A percentile compares a stretch with the other conserved stretches of the same genome.
Evolutionary conservation across 768 basidiomycete species (phyloP).

Genomic region (Phylloporus sp.): DNA sequence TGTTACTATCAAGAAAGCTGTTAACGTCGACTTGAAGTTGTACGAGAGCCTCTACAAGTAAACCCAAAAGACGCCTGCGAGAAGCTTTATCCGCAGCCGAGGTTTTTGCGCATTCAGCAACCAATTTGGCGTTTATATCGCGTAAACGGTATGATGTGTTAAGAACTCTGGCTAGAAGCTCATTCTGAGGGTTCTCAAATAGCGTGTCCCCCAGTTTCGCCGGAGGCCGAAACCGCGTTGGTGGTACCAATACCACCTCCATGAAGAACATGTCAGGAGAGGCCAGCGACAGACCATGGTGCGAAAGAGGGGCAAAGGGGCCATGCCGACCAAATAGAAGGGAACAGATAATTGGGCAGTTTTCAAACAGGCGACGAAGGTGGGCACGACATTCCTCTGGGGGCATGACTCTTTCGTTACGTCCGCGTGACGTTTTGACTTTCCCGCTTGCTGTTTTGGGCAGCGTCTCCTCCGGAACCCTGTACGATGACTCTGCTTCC

Average conservation of each 20-base stretch:
- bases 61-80: slow-evolving; percentile 55
- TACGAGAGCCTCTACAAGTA: slow-evolving; percentile 75
- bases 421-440: slow-evolving; percentile 70
- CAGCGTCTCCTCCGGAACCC: slow-evolving; percentile 32
- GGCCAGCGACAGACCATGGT: slow-evolving; percentile 60
- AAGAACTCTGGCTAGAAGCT: slow-evolving; percentile 77
- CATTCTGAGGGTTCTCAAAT: slow-evolving; percentile 96
- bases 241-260: slow-evolving; percentile 86
- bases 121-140: slow-evolving; percentile 67
- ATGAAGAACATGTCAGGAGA: slow-evolving; percentile 97
- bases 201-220: slow-evolving; percentile 86
- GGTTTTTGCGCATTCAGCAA: slow-evolving; percentile 56
- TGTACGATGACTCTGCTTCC: slow-evolving; percentile 36
- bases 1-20: slow-evolving; percentile 94
- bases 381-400: slow-evolving; percentile 94
- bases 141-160: slow-evolving; percentile 76
- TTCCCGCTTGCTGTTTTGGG: slow-evolving; percentile 75
- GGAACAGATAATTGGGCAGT: slow-evolving; percentile 78
- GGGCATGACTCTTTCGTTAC: slow-evolving; percentile 86
- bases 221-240: slow-evolving; percentile 94
- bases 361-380: slow-evolving; percentile 80
- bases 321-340: slow-evolving; percentile 94
- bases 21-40: slow-evolving; percentile 95
- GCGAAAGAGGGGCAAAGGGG: slow-evolving; percentile 60
- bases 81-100: slow-evolving; percentile 47